A percentile compares a stretch with the other conserved stretches of the same genome.
Evolutionary conservation across 306 rosid genomes (phyloP).

Genomic region (Abrus pulchellus): DNA sequence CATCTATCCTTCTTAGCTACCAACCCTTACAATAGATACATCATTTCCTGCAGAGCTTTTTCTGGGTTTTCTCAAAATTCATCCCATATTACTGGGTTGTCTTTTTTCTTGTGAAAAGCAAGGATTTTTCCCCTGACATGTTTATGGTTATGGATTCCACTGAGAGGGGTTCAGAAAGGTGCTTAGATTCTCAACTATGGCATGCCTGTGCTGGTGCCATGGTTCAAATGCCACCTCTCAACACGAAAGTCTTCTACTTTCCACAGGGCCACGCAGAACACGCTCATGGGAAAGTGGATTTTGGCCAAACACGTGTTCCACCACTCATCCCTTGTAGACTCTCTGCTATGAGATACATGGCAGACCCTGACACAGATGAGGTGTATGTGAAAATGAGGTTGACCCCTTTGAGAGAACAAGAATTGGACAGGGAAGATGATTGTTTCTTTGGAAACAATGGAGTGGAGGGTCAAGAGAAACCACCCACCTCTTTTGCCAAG

Average conservation of each 20-base stretch:
- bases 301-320: conserved; percentile 64
- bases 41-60: conserved; percentile 6
- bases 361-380: conserved; percentile 91
- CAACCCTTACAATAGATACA: too few species aligned
- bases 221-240: conserved; percentile 92
- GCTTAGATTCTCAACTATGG: conserved; percentile 90
- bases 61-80: conserved; percentile 34
- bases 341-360: conserved; percentile 77
- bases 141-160: conserved; percentile 67
- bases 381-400: conserved; percentile 76
- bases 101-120: not conserved
- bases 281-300: conserved; percentile 65
- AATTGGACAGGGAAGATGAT: conserved; percentile 60
- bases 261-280: conserved; percentile 98
- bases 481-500: conserved; percentile 84
- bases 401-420: conserved; percentile 65
- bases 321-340: conserved; percentile 71
- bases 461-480: conserved; percentile 63
- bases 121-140: conserved; percentile 44
- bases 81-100: not conserved
- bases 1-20: not conserved
- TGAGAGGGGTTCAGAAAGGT: conserved; percentile 62
- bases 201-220: conserved; percentile 96
- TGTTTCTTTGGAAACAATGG: conserved; percentile 56
- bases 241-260: conserved; percentile 85